Evolutionary conservation across 2,329 filamentous ascomycete species (phyloP), one percentile per base, ranked within the genome.

Genomic region (Alternaria metachromatica): DNA sequence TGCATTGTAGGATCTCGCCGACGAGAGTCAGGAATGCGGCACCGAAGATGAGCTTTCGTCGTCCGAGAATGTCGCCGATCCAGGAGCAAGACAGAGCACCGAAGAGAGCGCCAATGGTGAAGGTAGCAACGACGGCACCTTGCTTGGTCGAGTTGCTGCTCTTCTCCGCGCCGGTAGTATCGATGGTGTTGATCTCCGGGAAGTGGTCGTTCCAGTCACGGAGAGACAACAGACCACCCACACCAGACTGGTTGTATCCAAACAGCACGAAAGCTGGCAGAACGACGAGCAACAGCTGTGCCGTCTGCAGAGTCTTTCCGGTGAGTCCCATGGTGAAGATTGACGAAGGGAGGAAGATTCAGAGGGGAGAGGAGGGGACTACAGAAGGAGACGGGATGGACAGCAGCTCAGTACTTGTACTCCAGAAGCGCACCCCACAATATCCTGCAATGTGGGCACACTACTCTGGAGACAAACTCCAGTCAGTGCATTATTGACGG

Each of bases 211-310:
- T 77, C 79, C 80, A 82, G 62, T 78, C 77, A 9, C 67, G 60
- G 2, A 80, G 72, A 60, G 82, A 76, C 62, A 83, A 69, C n/a
- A 86, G 76, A 13, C 84, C 83, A 48, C 84, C 84, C n/a, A 83
- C 79, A 50, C 82, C 83, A 53, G 82, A 82, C 69, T 86, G 83
- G 70, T 86, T 86, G 78, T 86, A 87, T 56, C 85, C 84, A 67
- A 84, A 86, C 51, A 84, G 77, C 58, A 85, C 80, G 63, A 85
- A 85, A 18, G 80, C 73, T 7, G 80, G 80, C 49, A 78, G 62
- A 58, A 81, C 80, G 41, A 82, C 76, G 48, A 81, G 70, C 64
- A 80, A 55, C 23, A 80, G 76, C 69, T 80, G 76, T 33, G 71
- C 70, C 57, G 66, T 66, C 60, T 72, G 71, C 23, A 79, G 72